phyloP scores from a whole-genome alignment of 2,329 filamentous ascomycete genomes.

The Pestalotiopsis sp. region DNA sequence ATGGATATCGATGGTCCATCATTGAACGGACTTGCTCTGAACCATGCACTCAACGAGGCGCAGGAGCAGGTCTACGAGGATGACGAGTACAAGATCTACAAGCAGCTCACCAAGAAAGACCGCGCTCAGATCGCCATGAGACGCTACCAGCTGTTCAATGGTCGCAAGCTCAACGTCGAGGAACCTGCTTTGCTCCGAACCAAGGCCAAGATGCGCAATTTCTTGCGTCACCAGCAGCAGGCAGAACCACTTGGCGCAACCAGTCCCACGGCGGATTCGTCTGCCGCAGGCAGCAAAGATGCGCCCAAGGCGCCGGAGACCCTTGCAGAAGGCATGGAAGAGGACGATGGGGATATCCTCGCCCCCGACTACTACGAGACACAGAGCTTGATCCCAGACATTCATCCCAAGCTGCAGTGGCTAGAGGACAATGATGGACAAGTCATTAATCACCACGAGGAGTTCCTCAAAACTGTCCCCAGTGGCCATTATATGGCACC shows the following conservation, averaged over 20 bases:
- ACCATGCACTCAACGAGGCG: constrained; percentile 65
- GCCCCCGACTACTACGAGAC: constrained; percentile 95
- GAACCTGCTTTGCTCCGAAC: constrained; percentile 84
- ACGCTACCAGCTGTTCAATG: constrained; percentile 82
- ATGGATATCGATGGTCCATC: constrained; percentile 87
- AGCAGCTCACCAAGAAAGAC: constrained; percentile 97
- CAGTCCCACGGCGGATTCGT: constrained; percentile 42
- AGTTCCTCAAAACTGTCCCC: constrained; percentile 79
- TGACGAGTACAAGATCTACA: constrained; percentile 97
- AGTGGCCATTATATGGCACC: constrained; percentile 76
- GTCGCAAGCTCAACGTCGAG: constrained; percentile 81
- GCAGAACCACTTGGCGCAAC: constrained; percentile 54
- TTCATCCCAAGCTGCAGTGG: constrained; percentile 80
- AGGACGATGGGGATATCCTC: constrained; percentile 78
- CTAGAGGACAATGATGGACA: constrained; percentile 87
- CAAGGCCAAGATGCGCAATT: constrained; percentile 88
- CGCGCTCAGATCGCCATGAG: constrained; percentile 85
- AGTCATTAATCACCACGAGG: constrained; percentile 84
- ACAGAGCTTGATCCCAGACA: constrained; percentile 82
- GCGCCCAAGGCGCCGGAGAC: constrained; percentile 65
- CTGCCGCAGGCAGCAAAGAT: constrained; percentile 52
- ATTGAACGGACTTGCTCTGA: constrained; percentile 66
- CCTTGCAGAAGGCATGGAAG: constrained; percentile 92
- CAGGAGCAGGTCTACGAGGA: constrained; percentile 82
- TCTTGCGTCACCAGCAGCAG: constrained; percentile 77